Evolutionary conservation across 768 basidiomycete species (phyloP), one percentile per base, ranked within the genome.

Genomic region (Hysterangium stoloniferum): DNA sequence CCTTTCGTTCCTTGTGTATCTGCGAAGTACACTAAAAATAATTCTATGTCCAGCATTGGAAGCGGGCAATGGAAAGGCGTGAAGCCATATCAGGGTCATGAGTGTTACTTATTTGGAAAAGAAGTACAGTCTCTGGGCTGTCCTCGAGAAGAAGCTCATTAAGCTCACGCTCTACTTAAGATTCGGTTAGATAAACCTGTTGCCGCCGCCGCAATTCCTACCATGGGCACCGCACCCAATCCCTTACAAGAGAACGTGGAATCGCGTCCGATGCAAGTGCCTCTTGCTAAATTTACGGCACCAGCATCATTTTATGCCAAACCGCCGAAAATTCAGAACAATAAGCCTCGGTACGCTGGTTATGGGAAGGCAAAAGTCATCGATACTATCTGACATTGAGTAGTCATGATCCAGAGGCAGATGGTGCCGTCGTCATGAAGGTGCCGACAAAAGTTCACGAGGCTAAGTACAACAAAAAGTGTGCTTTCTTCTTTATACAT

Each of bases 381-480:
- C 28, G 6, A 4, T 31, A 1, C 12, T 28, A n/a, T 15, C 15
- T 27, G n/a, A 33, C 8, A 2, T 15, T 13, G 17, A 35, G 35
- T 29, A 91, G 88, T 52, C 82, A 91, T 63, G 82, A 95, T 61
- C 89, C 95, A 2, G 65, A 75, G 4, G 78, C 75, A 1, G 77
- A 81, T 46, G 84, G 78, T 3, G 92, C 93, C 0, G 67, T 98
- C 6, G 84, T 97, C 4, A 88, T 99, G 90, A 85, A 82, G 57
- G 66, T 75, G 4, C 91, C 92, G 0, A 77, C 73, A 7, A 72
- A 78, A 52, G 79, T 78, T 27, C 84, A 90, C 55, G 76, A 78
- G 28, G 71, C 72, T 37, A 75, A 70, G 57, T 80, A 74, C 60
- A 91, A 89, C 64, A 83, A 78, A 62, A 84, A 80, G 88, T 89